Evolutionary conservation across 1,139 yeast genomes (phyloP), one percentile per base, ranked within the genome.

Genomic region (Saccharomyces uvarum): DNA sequence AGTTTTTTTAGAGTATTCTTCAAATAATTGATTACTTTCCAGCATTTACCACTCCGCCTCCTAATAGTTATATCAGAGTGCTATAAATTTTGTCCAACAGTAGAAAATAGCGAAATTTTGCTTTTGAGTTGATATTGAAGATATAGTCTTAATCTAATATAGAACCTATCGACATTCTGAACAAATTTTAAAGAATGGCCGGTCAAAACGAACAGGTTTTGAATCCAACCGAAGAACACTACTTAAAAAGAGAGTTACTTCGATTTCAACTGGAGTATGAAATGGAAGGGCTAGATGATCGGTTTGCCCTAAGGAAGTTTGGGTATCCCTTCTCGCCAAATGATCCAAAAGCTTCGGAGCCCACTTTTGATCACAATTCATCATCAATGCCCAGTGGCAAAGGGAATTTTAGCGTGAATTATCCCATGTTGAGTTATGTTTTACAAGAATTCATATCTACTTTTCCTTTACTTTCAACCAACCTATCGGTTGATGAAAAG

Each of bases 191-290:
- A 33, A 24, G 16, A 16, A 33, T 33, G 42, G 16, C 16, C 9
- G 8, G 21, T 7, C 42, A 33, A 33, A 5, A 33, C 11, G 16
- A 9, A 3, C 42, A 16, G 19, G 21, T 16, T 14, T 33, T 33
- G 16, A 70, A 76, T n/a, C 79, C 86, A 2, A 75, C 79, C 0
- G 86, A 88, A 66, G 95, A 88, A 70, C 97, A 91, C 64, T 88
- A 87, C 68, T 76, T 91, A 55, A 91, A 91, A 71, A 82, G 95
- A 63, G 90, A 86, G 69, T 75, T 91, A 41, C 72, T 91, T 33
- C 80, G 82, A 59, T 74, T 78, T 14, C 80, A 87, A 63, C 71
- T 90, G 42, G 76, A 77, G 27, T 69, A 77, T 6, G 98, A 91
- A 69, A 74, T 89, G 48, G 79, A 73, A 44, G 69, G 70, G 33